Percentiles rank a stretch among this genome's conserved stretches.
Evolutionary conservation across 2,329 filamentous ascomycete genomes (phyloP).

Genomic region (Acarospora socialis): DNA sequence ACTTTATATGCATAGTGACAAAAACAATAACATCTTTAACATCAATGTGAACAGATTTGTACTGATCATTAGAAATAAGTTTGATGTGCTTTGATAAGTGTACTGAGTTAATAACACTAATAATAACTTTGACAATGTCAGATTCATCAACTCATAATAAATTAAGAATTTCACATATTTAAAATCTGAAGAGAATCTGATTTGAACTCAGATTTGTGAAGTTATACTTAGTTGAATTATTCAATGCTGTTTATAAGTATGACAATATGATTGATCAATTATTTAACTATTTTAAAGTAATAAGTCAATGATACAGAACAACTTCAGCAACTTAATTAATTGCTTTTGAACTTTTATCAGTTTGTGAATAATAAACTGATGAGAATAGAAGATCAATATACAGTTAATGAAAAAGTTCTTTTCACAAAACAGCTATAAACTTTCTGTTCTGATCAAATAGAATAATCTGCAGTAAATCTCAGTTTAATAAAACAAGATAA

Average conservation of each 20-base stretch:
- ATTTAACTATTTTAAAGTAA: conserved; percentile 2
- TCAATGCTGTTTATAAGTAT: no score
- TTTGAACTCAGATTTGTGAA: no score
- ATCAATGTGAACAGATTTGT: neutral
- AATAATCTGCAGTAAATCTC: no score
- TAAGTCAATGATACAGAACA: neutral
- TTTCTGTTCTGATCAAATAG: no score
- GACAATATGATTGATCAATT: conserved; percentile 5
- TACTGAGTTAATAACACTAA: neutral
- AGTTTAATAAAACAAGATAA: no score
- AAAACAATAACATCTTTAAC: neutral
- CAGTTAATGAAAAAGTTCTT: no score
- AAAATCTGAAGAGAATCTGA: no score
- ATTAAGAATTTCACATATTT: conserved; percentile 3
- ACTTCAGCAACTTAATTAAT: neutral
- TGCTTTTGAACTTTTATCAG: neutral
- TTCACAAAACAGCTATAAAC: no score
- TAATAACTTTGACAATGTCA: neutral
- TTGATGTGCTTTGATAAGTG: neutral
- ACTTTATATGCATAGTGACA: neutral
- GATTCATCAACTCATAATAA: conserved; percentile 5
- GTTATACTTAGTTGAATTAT: no score
- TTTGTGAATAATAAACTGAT: no score
- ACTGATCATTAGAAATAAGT: neutral
- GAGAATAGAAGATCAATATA: no score